phyloP scores from a whole-genome alignment of 495 filamentous ascomycete species.

The Penicillium soppii region DNA sequence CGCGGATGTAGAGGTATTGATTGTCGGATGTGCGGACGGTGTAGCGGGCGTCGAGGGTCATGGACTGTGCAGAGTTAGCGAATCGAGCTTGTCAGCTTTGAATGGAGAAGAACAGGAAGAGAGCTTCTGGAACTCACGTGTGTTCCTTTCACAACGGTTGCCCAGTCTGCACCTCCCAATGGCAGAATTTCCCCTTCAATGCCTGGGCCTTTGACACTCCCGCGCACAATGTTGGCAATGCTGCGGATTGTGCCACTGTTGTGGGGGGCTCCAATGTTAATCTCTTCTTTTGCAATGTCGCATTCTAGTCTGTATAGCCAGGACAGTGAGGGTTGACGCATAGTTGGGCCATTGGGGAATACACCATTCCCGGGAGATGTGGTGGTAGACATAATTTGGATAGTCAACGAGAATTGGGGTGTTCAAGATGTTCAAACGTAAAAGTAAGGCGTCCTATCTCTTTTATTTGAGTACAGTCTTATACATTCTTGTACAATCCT shows the following conservation, averaged over 20 bases:
- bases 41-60: conserved; percentile 34
- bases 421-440: too few relatives aligned
- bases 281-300: conserved; percentile 23
- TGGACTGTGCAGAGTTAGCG: conserved; percentile 20
- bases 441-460: too few relatives aligned
- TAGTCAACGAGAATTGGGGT: too few relatives aligned
- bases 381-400: conserved; percentile 10
- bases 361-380: conserved; percentile 25
- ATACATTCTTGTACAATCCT: too few relatives aligned
- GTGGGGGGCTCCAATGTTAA: conserved; percentile 27
- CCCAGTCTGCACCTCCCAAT: conserved; percentile 33
- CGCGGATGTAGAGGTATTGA: conserved; percentile 30
- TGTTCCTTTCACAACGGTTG: conserved; percentile 31
- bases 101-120: neutral
- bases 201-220: conserved; percentile 27
- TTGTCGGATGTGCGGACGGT: conserved; percentile 27
- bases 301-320: conserved; percentile 31
- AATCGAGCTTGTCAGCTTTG: too few relatives aligned
- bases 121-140: conserved; percentile 16
- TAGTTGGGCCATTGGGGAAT: conserved; percentile 25
- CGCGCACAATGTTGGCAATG: conserved; percentile 27
- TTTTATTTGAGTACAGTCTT: too few relatives aligned
- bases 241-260: conserved; percentile 24
- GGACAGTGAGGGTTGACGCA: conserved; percentile 27
- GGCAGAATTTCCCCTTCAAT: conserved; percentile 25